Evolutionary conservation across 1,284 basidiomycete genomes (phyloP).

Genomic region (Volvariella volvacea): DNA sequence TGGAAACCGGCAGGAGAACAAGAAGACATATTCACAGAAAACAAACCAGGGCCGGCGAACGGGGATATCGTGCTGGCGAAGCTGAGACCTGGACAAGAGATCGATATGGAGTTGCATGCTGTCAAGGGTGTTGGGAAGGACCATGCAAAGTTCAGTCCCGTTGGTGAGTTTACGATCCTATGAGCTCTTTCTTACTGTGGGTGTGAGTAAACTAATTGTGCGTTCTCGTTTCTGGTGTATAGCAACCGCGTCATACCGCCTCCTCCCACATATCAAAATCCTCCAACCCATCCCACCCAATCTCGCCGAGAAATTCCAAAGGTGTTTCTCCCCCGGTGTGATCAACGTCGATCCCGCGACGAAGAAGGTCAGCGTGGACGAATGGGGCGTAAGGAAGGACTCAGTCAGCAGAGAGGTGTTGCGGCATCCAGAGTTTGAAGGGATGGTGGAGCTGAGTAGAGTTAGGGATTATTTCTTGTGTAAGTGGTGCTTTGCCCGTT

Average conservation of each 20-base stretch:
- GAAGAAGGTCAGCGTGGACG: slow-evolving; percentile 55
- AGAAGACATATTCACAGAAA: slow-evolving; percentile 38
- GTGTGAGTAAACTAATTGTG: no score
- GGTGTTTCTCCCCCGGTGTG: slow-evolving; percentile 89
- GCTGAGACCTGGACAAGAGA: slow-evolving; percentile 81
- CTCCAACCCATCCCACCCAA: slow-evolving; percentile 63
- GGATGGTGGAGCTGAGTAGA: slow-evolving; percentile 77
- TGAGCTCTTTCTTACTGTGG: slow-evolving; percentile 1
- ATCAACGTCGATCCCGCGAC: slow-evolving; percentile 63
- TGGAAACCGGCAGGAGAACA: slow-evolving; percentile 93
- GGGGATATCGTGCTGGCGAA: slow-evolving; percentile 92
- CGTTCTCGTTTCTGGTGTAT: slow-evolving; percentile 4
- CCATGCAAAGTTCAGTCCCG: slow-evolving; percentile 97
- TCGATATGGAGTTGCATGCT: slow-evolving; percentile 88
- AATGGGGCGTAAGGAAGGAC: slow-evolving; percentile 72
- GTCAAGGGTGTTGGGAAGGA: slow-evolving; percentile 94
- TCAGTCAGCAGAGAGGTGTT: slow-evolving; percentile 92
- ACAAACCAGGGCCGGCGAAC: slow-evolving; percentile 65
- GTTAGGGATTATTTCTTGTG: slow-evolving; percentile 95
- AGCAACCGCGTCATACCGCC: slow-evolving; percentile 94
- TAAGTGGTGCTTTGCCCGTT: slow-evolving; percentile 29
- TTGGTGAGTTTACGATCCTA: slow-evolving; percentile 53
- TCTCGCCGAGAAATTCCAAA: slow-evolving; percentile 71
- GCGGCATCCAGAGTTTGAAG: slow-evolving; percentile 87
- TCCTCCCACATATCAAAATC: slow-evolving; percentile 85